These are phyloP conservation scores for Gymnopilus dilepis DNA, from an alignment of 768 basidiomycete species.

Conservation along the genomic window DNA sequence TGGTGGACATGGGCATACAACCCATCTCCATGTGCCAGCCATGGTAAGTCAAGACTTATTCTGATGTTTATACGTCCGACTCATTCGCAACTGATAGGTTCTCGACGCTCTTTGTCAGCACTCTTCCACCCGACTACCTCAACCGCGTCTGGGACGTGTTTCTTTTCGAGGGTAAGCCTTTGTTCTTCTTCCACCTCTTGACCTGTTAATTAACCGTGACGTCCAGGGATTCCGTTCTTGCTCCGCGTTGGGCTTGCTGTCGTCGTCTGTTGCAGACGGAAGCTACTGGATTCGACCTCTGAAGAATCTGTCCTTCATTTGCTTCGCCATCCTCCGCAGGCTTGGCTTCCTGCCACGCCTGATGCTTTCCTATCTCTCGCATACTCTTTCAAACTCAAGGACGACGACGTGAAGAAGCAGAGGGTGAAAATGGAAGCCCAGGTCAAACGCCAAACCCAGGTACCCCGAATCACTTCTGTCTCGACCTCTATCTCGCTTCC, in stretches of 20 bases:
- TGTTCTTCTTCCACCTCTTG: background rate
- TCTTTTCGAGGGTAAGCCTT: constrained; percentile 70
- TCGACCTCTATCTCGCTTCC: constrained; percentile 33
- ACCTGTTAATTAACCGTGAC: background rate
- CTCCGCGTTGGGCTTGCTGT: constrained; percentile 77
- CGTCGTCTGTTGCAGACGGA: constrained; percentile 61
- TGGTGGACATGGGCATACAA: constrained; percentile 64
- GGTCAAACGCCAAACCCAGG: constrained; percentile 62
- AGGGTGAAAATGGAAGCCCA: constrained; percentile 78
- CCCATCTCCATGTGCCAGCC: constrained; percentile 63
- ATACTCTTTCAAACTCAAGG: constrained; percentile 72
- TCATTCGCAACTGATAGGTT: constrained; percentile 54
- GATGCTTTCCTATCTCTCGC: constrained; percentile 69
- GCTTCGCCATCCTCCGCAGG: constrained; percentile 55
- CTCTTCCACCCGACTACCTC: constrained; percentile 66
- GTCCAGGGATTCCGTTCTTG: constrained; percentile 71
- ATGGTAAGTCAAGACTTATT: constrained; percentile 52
- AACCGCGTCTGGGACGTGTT: constrained; percentile 86
- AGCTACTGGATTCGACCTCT: constrained; percentile 55
- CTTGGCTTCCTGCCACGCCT: constrained; percentile 60
- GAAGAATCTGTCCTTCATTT: constrained; percentile 52
- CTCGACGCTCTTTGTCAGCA: constrained; percentile 69
- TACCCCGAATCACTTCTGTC: constrained; percentile 34
- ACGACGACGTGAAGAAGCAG: constrained; percentile 80
- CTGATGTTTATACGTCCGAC: background rate